A percentile compares a stretch with the other conserved stretches of the same genome.
Conservation (phyloP, 805 yeast genomes). For the Teunomyces lycoperdinae region DNA sequence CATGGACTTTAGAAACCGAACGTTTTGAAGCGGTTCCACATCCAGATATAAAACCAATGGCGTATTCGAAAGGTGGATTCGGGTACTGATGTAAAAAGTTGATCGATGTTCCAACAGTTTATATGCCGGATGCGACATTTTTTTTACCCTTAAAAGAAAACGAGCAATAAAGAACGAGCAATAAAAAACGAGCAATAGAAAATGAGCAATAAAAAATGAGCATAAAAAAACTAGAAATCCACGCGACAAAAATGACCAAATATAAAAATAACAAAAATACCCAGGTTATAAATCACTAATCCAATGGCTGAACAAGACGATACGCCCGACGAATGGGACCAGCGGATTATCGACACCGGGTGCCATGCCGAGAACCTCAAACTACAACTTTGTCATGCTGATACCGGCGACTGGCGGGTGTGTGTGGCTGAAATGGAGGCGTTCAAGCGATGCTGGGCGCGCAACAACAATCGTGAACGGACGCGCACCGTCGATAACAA, state of each 20-base stretch:
- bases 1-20: slow-evolving; percentile 49
- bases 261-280: too few species aligned
- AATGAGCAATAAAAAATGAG: background rate
- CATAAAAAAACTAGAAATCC: background rate
- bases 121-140: too few species aligned
- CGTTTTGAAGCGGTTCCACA: slow-evolving; percentile 83
- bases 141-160: too few species aligned
- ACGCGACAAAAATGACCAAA: too few species aligned
- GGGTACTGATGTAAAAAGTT: slow-evolving; percentile 30
- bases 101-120: too few species aligned
- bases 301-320: slow-evolving; percentile 25
- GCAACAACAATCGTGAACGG: slow-evolving; percentile 53
- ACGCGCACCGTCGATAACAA: slow-evolving; percentile 34
- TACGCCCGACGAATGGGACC: slow-evolving; percentile 48
- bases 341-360: slow-evolving; percentile 43
- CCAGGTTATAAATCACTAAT: too few species aligned
- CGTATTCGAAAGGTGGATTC: slow-evolving; percentile 55
- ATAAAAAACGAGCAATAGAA: background rate
- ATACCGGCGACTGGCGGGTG: slow-evolving; percentile 44
- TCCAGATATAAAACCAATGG: slow-evolving; percentile 94
- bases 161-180: background rate
- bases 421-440: slow-evolving; percentile 47
- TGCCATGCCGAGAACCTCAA: slow-evolving; percentile 41
- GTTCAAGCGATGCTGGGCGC: slow-evolving; percentile 63
- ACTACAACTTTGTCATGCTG: slow-evolving; percentile 44